A percentile compares a stretch with the other conserved stretches of the same genome.
Evolutionary conservation across 2,329 filamentous ascomycete species (phyloP).

Genomic region (Didymella keratinophila): DNA sequence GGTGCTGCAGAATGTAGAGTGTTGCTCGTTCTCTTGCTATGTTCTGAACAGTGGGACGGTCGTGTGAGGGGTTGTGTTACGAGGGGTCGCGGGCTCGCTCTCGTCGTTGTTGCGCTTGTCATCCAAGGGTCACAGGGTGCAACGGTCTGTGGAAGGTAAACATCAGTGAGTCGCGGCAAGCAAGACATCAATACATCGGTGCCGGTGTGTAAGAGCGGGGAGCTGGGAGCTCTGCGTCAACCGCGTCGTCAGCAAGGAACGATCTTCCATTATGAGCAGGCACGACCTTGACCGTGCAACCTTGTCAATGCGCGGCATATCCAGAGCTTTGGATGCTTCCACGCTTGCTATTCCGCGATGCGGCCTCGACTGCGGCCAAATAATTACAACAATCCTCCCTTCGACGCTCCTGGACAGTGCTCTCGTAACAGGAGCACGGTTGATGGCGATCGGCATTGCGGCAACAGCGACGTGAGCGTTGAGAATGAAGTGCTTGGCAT

Average conservation of each 20-base stretch:
- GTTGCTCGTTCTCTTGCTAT: conserved; percentile 21
- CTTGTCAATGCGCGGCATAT: background rate
- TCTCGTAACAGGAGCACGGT: background rate
- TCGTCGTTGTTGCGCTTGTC: conserved; percentile 10
- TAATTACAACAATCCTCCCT: background rate
- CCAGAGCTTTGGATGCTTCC: background rate
- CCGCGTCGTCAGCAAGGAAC: conserved; percentile 12
- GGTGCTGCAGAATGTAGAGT: conserved; percentile 15
- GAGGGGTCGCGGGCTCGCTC: conserved; percentile 8
- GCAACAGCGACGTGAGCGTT: background rate
- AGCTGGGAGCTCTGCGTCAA: conserved; percentile 7
- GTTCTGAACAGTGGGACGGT: conserved; percentile 16
- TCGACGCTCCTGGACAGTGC: background rate
- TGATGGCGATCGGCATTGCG: background rate
- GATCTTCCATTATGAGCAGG: conserved; percentile 1
- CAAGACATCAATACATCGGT: conserved; percentile 8
- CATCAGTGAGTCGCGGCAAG: background rate
- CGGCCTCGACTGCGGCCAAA: background rate
- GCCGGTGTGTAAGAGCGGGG: conserved; percentile 12
- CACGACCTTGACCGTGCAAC: conserved; percentile 8
- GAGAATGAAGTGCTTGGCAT: background rate
- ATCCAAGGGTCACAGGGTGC: conserved; percentile 5
- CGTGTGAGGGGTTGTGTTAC: conserved; percentile 17
- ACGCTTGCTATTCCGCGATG: background rate
- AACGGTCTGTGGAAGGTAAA: conserved; percentile 10